Evolutionary conservation across 2,329 filamentous ascomycete species (phyloP), one percentile per base, ranked within the genome.

Genomic region (Calonectria hawksworthii): DNA sequence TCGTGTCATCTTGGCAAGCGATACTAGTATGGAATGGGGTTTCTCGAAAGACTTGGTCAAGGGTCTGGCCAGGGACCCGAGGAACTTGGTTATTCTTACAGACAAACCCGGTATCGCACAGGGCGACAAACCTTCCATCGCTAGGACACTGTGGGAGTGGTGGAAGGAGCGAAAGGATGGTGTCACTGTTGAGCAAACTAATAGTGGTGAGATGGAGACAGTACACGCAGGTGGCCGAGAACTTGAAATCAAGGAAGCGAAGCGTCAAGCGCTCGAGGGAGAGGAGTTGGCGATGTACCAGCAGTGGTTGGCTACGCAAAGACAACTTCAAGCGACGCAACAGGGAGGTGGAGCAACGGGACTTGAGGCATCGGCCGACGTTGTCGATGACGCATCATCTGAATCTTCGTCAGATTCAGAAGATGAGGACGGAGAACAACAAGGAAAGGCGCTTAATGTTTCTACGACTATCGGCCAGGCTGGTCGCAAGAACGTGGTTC

Each of bases 21-120:
- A 99, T 83, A 91, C 93, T 4, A 98, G 95, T 36, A 86, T 99
- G 26, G 95, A 98, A 80, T 99, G 97, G 97, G 97, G 97, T 0
- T 98, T 98, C 82, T 98, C 97, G 0, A 95, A 94, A 80, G 93
- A 96, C 68, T 89, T 96, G 0, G 86, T 99, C 64, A 92, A 91
- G 76, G 89, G 90, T 13, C 89, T 99, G 70, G 95, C 95, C 0
- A 89, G 91, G 73, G 94, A 98, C 77, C 87, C 93, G 1, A 92
- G 93, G 52, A 99, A 98, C 83, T 87, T 99, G 59, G 91, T 99
- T 44, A 92, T 99, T 68, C 86, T 99, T 54, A 98, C 96, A 0
- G 96, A 99, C 80, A 92, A 93, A 76, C 89, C 92, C 1, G 84
- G 86, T n/a, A 82, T 85, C 18, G 83, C 85, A 23, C 81, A 78